Conservation (phyloP, 2,329 filamentous ascomycete genomes). For the Pleomassaria siparia region DNA sequence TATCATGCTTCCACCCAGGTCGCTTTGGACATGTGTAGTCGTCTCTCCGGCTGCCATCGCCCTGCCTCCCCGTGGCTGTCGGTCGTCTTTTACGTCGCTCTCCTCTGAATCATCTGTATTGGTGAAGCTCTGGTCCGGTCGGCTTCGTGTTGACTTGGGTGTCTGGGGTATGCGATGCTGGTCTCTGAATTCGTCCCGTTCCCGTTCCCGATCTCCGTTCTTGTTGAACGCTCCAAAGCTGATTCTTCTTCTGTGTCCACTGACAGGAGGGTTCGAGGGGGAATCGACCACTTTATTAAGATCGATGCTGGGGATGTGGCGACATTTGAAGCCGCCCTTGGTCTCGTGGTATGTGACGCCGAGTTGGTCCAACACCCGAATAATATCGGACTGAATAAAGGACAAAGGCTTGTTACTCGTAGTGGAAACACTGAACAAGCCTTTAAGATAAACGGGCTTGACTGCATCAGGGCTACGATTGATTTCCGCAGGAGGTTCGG, state of each 20-base stretch:
- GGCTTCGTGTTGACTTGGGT: slow-evolving; percentile 49
- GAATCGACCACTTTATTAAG: slow-evolving; percentile 70
- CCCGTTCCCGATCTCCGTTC: slow-evolving; percentile 65
- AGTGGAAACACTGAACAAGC: slow-evolving; percentile 94
- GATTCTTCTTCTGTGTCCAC: slow-evolving; percentile 71
- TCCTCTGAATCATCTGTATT: slow-evolving; percentile 87
- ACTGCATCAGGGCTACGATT: slow-evolving; percentile 71
- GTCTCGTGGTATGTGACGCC: slow-evolving; percentile 92
- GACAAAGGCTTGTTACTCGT: slow-evolving; percentile 88
- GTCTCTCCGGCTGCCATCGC: slow-evolving; percentile 73
- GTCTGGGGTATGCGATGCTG: slow-evolving; percentile 56
- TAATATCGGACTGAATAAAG: slow-evolving; percentile 85
- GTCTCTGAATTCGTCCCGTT: slow-evolving; percentile 72
- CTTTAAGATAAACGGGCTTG: slow-evolving; percentile 94
- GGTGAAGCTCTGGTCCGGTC: slow-evolving; percentile 71
- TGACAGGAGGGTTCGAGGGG: slow-evolving; percentile 31
- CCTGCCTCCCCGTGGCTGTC: slow-evolving; percentile 31
- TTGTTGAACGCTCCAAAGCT: slow-evolving; percentile 77
- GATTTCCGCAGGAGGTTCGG: slow-evolving; percentile 55
- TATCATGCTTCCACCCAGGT: slow-evolving; percentile 80
- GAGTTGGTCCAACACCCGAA: slow-evolving; percentile 82
- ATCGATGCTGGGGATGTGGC: slow-evolving; percentile 86
- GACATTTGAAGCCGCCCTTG: slow-evolving; percentile 88
- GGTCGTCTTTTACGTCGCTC: slow-evolving; percentile 61
- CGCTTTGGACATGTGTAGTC: slow-evolving; percentile 86